Evolutionary conservation across 176 grass and related monocot species (phyloP), one percentile per base, ranked within the genome.

Genomic region (Lolium perenne): DNA sequence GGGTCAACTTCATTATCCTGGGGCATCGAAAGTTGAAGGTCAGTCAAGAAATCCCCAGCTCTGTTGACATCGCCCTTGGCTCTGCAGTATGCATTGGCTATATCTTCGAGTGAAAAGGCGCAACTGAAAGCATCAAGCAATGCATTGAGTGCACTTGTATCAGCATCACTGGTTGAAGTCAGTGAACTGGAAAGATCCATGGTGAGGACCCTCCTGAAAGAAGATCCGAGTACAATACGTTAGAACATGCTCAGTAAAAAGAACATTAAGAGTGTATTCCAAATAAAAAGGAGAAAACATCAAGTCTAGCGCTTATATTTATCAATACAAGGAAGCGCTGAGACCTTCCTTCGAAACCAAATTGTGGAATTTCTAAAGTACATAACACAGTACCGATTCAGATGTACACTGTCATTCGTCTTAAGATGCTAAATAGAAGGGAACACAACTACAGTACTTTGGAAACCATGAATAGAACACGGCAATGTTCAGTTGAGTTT

Each of bases 101-200:
- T 94, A 59, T 98, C 92, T 76, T 98, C 90, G 71, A 95, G 82
- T 60, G 92, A 86, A 88, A 94, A 95, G 79, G 81, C 21, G 75
- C 80, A 89, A 73, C 86, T 57, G 38, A 98, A 98, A 67, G 76
- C 93, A 83, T 94, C 91, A 83, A 98, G 55, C 90, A 98, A 92
- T 83, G 84, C 61, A 86, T 72, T 77, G 62, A 98, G 90, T 50
- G 91, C 86, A 51, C 57, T 84, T 51, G 82, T 86, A 71, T 95
- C 92, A 71, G 86, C 71, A 56, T 98, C 92, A 82, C 61, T 63
- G 55, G 78, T 87, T 84, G 78, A 79, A 87, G 87, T 20, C 45
- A 20, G n/a, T 70, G 77, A 68, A 62, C 72, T 49, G 53, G 85
- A 70, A 71, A 81, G 40, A 88, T 91, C 89, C 89, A 91, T 91